Base-by-base conservation (phyloP, 1,284 basidiomycete species). In the Austroboletus novae-zelandiae region DNA sequence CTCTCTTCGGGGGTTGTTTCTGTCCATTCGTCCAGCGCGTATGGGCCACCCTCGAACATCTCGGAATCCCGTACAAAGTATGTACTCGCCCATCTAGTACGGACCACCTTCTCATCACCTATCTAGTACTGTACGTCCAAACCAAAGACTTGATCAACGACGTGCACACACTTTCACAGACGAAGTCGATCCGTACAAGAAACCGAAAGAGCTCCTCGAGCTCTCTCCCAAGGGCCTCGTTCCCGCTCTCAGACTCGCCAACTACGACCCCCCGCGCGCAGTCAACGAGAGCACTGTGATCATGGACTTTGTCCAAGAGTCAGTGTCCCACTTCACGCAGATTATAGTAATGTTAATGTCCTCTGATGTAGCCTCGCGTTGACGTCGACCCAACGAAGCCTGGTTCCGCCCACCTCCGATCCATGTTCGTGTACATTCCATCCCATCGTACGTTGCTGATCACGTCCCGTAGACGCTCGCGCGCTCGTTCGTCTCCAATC, bases 171-270 rank as follows among this genome's bases (percentile, higher is more conserved):
- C 47, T 2, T 31, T 27, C 32, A 47, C 32, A 87, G 86, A 82
- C 59, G 87, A 91, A 67, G 86, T 91, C 27, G 87, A 91, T 66
- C 87, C 88, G 1, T 91, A 91, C 73, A 80, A 83, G 70, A 92
- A 91, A 61, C 87, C 90, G 0, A 69, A 79, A 45, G 86, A 87
- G 32, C 75, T 92, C n/a, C 71, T 92, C 11, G 83, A 89, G 45
- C 75, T 90, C 15, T 90, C 87, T 18, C 86, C 88, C 0, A 90
- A 88, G 62, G 89, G 90, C 0, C 75, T 91, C 2, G 88, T 92
- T 1, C 89, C 89, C 0, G 88, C 78, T 1, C 62, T 91, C 34
- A 78, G 76, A 59, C 68, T 91, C 47, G 72, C 81, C 54, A 63
- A 68, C 5, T 77, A 74, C 50, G 61, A 59, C 36, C 81, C 82